Conservation (phyloP, 148 eudicot genomes). For the Spergularia marina region DNA sequence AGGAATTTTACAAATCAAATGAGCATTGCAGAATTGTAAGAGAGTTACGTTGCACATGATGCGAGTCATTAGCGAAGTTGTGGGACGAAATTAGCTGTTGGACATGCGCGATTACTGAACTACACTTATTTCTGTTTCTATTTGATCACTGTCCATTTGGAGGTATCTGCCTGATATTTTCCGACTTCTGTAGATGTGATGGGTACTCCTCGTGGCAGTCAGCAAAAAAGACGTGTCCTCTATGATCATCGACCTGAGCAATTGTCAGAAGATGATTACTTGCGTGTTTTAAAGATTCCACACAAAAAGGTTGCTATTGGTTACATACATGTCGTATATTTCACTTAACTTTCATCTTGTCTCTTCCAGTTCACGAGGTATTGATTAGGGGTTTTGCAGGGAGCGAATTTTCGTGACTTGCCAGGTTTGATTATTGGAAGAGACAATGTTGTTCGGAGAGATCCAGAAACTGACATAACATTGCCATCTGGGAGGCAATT, state of each 20-base stretch:
- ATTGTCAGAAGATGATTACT: slow-evolving; percentile 45
- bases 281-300: slow-evolving; percentile 48
- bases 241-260: slow-evolving; percentile 47
- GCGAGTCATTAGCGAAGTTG: neutral
- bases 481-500: slow-evolving; percentile 55
- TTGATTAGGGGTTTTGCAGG: slow-evolving; percentile 31
- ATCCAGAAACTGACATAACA: slow-evolving; percentile 28
- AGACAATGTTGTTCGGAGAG: slow-evolving; percentile 46
- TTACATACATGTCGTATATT: neutral
- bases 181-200: slow-evolving; percentile 35
- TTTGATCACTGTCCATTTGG: neutral
- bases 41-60: neutral
- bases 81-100: slow-evolving; percentile 3
- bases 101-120: neutral
- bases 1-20: neutral
- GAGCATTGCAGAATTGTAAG: neutral
- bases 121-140: neutral
- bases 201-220: slow-evolving; percentile 17
- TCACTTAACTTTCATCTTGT: neutral
- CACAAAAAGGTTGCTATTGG: slow-evolving; percentile 37
- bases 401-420: slow-evolving; percentile 60
- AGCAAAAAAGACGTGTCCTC: slow-evolving; percentile 25
- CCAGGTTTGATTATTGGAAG: slow-evolving; percentile 47
- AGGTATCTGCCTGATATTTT: neutral
- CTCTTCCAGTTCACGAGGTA: neutral